Conservation (phyloP, 345 rosid genomes). For the Punica granatum region DNA sequence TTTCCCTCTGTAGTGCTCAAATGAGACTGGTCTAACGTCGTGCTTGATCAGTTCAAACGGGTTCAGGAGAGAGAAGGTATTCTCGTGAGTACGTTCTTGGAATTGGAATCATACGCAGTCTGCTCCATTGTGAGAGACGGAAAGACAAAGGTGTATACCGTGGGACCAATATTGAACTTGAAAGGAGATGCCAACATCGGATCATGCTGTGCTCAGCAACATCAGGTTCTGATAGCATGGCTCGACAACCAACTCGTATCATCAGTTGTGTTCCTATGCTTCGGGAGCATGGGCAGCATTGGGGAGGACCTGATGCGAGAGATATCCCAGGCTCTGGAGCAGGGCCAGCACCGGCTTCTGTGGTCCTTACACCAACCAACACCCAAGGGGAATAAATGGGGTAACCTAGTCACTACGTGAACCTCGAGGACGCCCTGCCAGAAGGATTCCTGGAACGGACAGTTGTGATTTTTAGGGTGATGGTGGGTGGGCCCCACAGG, state of each 20-base stretch:
- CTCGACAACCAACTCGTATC: constrained; percentile 32
- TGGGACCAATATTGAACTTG: constrained; percentile 45
- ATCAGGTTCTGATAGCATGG: constrained; percentile 23
- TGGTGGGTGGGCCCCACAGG: constrained; percentile 58
- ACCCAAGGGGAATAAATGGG: constrained; percentile 3
- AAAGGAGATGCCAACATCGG: constrained; percentile 10
- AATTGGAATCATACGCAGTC: constrained; percentile 30
- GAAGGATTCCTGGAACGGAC: constrained; percentile 45
- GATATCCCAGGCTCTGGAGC: constrained; percentile 43
- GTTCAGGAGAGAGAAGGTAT: constrained; percentile 25
- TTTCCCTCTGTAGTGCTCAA: constrained; percentile 21
- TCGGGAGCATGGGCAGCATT: constrained; percentile 57
- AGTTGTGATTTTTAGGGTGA: constrained; percentile 24
- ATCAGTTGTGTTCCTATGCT: constrained; percentile 56
- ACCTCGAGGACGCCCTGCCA: constrained; percentile 31
- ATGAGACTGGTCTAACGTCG: neutral
- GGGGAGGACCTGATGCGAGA: constrained; percentile 33
- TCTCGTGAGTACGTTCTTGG: constrained; percentile 27
- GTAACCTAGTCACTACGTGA: constrained; percentile 13
- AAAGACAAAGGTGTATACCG: constrained; percentile 23
- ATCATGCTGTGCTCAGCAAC: constrained; percentile 12
- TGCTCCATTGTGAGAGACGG: constrained; percentile 5
- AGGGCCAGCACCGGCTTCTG: constrained; percentile 28
- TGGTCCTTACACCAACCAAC: constrained; percentile 35
- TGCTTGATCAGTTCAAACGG: constrained; percentile 16